These are phyloP conservation scores for Penicillium alfredii DNA, from an alignment of 495 filamentous ascomycete species.

Conservation along the genomic window DNA sequence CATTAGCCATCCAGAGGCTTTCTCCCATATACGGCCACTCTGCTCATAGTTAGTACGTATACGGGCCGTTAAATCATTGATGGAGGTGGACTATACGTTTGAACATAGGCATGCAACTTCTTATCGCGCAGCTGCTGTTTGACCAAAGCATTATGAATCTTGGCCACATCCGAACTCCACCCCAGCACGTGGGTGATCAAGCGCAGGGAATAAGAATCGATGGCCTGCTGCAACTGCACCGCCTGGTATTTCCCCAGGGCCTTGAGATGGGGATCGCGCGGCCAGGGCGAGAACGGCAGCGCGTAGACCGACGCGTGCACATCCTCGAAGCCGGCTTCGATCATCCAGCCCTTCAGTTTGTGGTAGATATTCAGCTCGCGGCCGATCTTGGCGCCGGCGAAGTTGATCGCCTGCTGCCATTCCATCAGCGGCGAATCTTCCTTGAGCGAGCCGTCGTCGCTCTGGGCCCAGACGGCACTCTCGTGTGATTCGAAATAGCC, in stretches of 20 bases:
- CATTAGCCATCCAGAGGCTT: too few species aligned
- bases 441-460: slow-evolving; percentile 46
- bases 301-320: slow-evolving; percentile 52
- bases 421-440: slow-evolving; percentile 43
- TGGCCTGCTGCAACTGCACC: slow-evolving; percentile 53
- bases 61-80: too few species aligned
- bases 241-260: slow-evolving; percentile 58
- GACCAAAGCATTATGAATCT: slow-evolving; percentile 33
- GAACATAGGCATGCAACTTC: slow-evolving; percentile 25
- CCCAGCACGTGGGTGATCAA: slow-evolving; percentile 56
- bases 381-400: slow-evolving; percentile 26
- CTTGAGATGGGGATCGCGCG: slow-evolving; percentile 57
- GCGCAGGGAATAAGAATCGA: slow-evolving; percentile 50
- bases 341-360: slow-evolving; percentile 28
- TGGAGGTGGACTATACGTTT: too few species aligned
- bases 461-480: slow-evolving; percentile 43
- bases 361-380: slow-evolving; percentile 46
- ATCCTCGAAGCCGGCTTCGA: slow-evolving; percentile 52
- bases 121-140: slow-evolving; percentile 16
- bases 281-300: slow-evolving; percentile 62
- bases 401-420: slow-evolving; percentile 40
- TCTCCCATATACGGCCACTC: too few species aligned
- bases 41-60: too few species aligned
- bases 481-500: slow-evolving; percentile 55
- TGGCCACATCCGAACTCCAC: slow-evolving; percentile 26